Conservation (phyloP, 2,329 filamentous ascomycete species). For the Nigrospora osmanthi region DNA sequence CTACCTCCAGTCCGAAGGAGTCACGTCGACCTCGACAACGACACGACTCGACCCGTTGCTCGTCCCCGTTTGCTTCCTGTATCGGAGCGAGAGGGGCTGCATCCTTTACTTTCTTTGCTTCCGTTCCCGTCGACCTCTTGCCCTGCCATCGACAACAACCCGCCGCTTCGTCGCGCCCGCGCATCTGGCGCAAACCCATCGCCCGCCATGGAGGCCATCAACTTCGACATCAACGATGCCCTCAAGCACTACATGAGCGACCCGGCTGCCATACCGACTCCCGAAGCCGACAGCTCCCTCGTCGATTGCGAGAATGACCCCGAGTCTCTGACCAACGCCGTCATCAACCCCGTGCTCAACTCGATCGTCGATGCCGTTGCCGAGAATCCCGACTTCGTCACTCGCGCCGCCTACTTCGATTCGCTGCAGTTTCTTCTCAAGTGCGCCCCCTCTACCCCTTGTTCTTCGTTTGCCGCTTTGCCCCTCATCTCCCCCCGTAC, state of each 20-base stretch:
- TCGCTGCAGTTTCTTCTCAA: slow-evolving; percentile 94
- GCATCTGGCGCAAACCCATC: slow-evolving; percentile 3
- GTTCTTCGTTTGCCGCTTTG: slow-evolving; percentile 15
- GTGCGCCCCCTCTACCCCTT: slow-evolving; percentile 60
- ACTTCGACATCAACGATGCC: slow-evolving; percentile 94
- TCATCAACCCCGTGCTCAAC: slow-evolving; percentile 83
- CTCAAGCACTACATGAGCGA: slow-evolving; percentile 97
- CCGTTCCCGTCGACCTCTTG: too few relatives aligned
- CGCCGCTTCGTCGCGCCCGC: neutral
- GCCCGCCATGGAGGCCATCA: slow-evolving; percentile 58
- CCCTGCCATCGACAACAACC: neutral
- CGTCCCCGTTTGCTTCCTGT: too few relatives aligned
- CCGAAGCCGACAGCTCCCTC: slow-evolving; percentile 76
- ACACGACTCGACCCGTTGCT: too few relatives aligned
- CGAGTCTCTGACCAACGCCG: slow-evolving; percentile 66
- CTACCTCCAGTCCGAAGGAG: too few relatives aligned
- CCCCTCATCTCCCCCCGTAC: slow-evolving; percentile 6
- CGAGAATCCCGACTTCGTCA: slow-evolving; percentile 83
- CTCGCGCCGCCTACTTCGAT: slow-evolving; percentile 73
- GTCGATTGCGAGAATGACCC: slow-evolving; percentile 90
- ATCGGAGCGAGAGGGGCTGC: too few relatives aligned
- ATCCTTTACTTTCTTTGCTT: too few relatives aligned
- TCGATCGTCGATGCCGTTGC: slow-evolving; percentile 88
- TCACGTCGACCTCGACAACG: too few relatives aligned
- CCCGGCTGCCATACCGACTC: slow-evolving; percentile 71